Evolutionary conservation across 352 stramenopile genomes (phyloP).

Genomic region (Phytophthora tubulina): DNA sequence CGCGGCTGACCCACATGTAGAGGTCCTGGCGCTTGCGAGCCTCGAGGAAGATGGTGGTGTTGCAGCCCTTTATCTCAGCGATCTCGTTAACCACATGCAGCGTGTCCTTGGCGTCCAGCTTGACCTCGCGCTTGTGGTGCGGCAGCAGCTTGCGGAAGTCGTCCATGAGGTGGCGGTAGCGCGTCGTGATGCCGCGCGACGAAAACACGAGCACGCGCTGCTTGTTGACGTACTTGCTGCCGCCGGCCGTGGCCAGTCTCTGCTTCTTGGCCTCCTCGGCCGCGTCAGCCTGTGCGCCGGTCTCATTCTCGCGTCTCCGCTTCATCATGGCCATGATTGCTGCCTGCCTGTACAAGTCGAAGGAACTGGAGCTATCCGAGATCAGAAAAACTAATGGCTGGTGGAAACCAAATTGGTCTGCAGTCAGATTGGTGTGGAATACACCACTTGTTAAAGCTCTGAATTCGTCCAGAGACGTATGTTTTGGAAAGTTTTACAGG

Average conservation of each 20-base stretch:
- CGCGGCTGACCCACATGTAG: constrained; percentile 98
- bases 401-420: not conserved
- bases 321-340: constrained; percentile 54
- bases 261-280: constrained; percentile 50
- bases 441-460: too few species aligned
- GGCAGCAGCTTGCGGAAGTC: constrained; percentile 98
- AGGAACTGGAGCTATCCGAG: constrained; percentile 16
- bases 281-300: constrained; percentile 41
- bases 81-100: constrained; percentile 98
- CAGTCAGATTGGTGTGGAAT: too few species aligned
- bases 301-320: constrained; percentile 51
- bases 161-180: constrained; percentile 98
- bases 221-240: constrained; percentile 90
- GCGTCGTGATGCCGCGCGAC: constrained; percentile 93
- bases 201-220: constrained; percentile 94
- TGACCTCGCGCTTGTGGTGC: constrained; percentile 99
- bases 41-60: constrained; percentile 97
- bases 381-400: constrained; percentile 40
- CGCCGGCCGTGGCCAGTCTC: constrained; percentile 41
- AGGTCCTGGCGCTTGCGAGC: constrained; percentile 98
- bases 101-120: constrained; percentile 96
- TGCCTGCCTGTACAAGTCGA: constrained; percentile 6
- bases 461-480: too few species aligned
- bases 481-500: too few species aligned
- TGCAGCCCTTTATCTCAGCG: constrained; percentile 98